These are phyloP conservation scores for Mallotus nudiflorus DNA, from an alignment of 345 rosid species.

Conservation along the genomic window DNA sequence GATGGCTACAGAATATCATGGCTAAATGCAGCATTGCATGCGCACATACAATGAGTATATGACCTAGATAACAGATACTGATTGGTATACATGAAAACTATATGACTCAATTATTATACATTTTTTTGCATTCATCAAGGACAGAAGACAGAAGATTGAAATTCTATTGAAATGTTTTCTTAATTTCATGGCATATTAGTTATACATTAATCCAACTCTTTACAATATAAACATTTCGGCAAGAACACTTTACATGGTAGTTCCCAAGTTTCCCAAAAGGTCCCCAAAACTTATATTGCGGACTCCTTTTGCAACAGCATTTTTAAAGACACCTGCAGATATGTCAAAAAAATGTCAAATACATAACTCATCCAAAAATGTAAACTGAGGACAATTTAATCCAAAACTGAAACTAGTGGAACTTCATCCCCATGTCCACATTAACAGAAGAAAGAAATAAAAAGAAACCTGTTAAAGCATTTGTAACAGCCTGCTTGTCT, in stretches of 20 bases:
- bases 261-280: slow-evolving; percentile 83
- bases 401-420: slow-evolving; percentile 8
- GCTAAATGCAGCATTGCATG: background rate
- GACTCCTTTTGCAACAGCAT: slow-evolving; percentile 81
- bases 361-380: background rate
- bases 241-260: slow-evolving; percentile 61
- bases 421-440: slow-evolving; percentile 15
- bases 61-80: background rate
- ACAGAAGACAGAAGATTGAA: background rate
- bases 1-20: background rate
- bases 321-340: slow-evolving; percentile 70
- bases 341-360: slow-evolving; percentile 17
- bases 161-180: background rate
- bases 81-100: too few relatives aligned
- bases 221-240: background rate
- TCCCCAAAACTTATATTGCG: slow-evolving; percentile 92
- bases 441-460: background rate
- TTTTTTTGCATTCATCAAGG: too few relatives aligned
- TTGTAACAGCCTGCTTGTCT: slow-evolving; percentile 73
- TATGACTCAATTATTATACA: too few relatives aligned
- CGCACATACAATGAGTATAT: background rate
- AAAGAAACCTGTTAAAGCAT: slow-evolving; percentile 75
- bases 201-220: background rate
- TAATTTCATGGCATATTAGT: background rate
- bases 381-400: slow-evolving; percentile 6